Base-by-base conservation (phyloP, 345 rosid genomes). In the Zanthoxylum bungeanum region DNA sequence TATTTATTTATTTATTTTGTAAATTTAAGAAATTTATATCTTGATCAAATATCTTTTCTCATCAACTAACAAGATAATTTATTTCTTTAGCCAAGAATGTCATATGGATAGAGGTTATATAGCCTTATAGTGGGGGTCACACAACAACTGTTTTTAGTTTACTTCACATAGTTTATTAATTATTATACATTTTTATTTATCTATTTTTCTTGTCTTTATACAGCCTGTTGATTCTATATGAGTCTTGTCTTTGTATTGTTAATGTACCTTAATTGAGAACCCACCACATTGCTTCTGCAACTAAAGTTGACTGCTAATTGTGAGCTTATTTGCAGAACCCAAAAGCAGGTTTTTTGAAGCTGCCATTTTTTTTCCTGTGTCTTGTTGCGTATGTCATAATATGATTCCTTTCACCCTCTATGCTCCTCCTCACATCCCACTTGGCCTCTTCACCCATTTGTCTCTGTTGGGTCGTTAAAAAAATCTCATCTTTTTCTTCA, bases 361-460 rank as follows among this genome's bases (percentile, higher is more conserved):
- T 64, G 73, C 52, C 62, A 68, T 57, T 79, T 86, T 72, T 16
- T 44, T 44, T 44, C 49, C 52, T 76, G 77, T 86, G 91, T 88
- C 91, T 81, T 86, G 76, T 84, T 84, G 22, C 77, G 63, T 70
- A 60, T 72, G 73, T 62, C 40, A 52, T 85, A 84, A 82, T 82
- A 85, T 78, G 72, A 73, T 59, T 53, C 42, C 53, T 17, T 44
- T 44, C 25, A 27, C 36, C 66, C 74, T 69, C 19, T 66, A 16
- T 44, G 64, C 51, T 61, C 71, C 73, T 78, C 73, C 76, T 74
- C 65, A 52, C 73, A 59, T 27, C 78, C 75, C 68, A 65, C 71
- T 77, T 74, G 72, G 61, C 73, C 36, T 36, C 68, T 76, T 71
- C 58, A 36, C 76, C 55, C 68, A 78, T 59, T 79, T 71, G 55